Conservation (phyloP, 495 filamentous ascomycete genomes). For the Aspergillus wentii region DNA sequence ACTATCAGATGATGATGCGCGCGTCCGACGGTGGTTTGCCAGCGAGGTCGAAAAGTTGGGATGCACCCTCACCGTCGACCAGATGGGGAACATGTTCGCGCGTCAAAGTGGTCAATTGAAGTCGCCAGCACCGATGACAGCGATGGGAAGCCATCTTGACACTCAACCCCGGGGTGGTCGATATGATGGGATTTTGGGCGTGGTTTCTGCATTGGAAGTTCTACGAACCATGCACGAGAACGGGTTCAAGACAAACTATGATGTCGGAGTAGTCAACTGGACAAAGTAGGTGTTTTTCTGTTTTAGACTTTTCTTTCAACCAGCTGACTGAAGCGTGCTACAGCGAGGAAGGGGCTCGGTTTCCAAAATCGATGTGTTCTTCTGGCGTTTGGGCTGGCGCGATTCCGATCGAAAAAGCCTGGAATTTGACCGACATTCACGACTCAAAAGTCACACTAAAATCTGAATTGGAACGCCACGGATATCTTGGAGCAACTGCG, state of each 20-base stretch:
- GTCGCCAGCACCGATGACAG: conserved; percentile 33
- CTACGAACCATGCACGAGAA: conserved; percentile 61
- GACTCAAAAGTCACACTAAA: conserved; percentile 47
- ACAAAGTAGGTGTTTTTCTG: conserved; percentile 46
- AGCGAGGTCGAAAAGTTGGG: conserved; percentile 54
- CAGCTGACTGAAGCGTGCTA: not conserved
- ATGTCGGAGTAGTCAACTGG: conserved; percentile 69
- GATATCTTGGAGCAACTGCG: conserved; percentile 53
- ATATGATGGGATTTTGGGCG: conserved; percentile 67
- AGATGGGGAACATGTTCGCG: conserved; percentile 73
- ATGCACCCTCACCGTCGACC: conserved; percentile 53
- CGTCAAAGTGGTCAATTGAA: conserved; percentile 47
- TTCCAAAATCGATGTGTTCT: conserved; percentile 69
- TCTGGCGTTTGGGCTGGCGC: conserved; percentile 70
- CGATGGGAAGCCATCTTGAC: conserved; percentile 44
- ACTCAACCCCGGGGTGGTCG: conserved; percentile 70
- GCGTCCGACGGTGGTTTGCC: conserved; percentile 67
- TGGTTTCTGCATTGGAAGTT: conserved; percentile 64
- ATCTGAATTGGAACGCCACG: conserved; percentile 59
- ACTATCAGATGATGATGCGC: conserved; percentile 61
- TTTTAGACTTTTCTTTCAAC: not conserved
- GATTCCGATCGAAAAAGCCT: conserved; percentile 55
- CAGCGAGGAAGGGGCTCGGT: conserved; percentile 70
- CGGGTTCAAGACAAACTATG: conserved; percentile 55
- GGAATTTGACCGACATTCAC: conserved; percentile 49